phyloP scores from a whole-genome alignment of 495 filamentous ascomycete species.

The Podospora tetraspora region DNA sequence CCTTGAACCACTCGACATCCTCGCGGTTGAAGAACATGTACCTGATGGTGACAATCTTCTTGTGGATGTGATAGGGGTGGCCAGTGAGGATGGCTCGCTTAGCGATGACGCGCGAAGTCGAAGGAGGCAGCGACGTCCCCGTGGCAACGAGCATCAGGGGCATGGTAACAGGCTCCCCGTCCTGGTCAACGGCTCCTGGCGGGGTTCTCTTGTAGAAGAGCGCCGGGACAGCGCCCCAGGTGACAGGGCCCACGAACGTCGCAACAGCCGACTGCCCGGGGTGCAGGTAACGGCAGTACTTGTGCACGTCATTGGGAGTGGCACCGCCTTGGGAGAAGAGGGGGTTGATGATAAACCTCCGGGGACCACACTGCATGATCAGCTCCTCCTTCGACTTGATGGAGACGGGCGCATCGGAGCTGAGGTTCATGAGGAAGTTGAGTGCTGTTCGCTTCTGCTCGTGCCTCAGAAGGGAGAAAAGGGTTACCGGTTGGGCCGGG shows the following conservation, averaged over 20 bases:
- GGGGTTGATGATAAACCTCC: slow-evolving; percentile 80
- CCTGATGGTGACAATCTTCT: slow-evolving; percentile 87
- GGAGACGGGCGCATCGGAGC: slow-evolving; percentile 61
- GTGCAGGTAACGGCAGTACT: slow-evolving; percentile 89
- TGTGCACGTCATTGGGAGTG: slow-evolving; percentile 92
- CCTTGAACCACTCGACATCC: slow-evolving; percentile 95
- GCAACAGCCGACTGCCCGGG: slow-evolving; percentile 88
- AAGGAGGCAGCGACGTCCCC: slow-evolving; percentile 77
- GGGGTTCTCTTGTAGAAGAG: slow-evolving; percentile 69
- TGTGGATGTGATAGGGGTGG: slow-evolving; percentile 97
- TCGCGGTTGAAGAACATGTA: slow-evolving; percentile 99
- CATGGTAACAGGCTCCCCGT: slow-evolving; percentile 25
- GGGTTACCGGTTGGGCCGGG: slow-evolving; percentile 54
- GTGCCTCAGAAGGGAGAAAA: slow-evolving; percentile 85
- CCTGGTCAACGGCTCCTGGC: slow-evolving; percentile 24
- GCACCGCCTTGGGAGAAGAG: slow-evolving; percentile 79
- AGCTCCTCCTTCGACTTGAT: slow-evolving; percentile 87
- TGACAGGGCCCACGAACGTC: slow-evolving; percentile 81
- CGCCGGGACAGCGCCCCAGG: slow-evolving; percentile 84
- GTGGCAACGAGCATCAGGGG: slow-evolving; percentile 70
- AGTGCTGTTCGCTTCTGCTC: slow-evolving; percentile 88
- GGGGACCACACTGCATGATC: slow-evolving; percentile 80
- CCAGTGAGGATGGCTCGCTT: slow-evolving; percentile 93
- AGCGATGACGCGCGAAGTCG: slow-evolving; percentile 74
- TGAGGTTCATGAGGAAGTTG: slow-evolving; percentile 80